A percentile compares a stretch with the other conserved stretches of the same genome.
phyloP scores from a whole-genome alignment of 2,329 filamentous ascomycete genomes.

The Neophaeococcomyces mojaviensis region DNA sequence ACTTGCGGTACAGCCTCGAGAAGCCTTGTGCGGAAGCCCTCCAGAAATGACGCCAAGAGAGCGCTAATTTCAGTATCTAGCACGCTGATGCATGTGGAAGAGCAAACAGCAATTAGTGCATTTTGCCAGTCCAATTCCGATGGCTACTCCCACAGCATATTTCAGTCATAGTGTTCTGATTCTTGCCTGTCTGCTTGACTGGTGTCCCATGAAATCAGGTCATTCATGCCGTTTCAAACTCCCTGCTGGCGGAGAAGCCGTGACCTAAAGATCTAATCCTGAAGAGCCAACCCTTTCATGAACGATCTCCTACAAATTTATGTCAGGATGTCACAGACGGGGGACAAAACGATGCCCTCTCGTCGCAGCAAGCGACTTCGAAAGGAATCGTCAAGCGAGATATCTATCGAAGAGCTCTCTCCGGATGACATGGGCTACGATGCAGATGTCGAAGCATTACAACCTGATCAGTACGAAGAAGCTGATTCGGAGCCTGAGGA shows the following conservation, averaged over 20 bases:
- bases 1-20: neutral
- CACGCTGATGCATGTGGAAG: too few relatives aligned
- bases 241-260: neutral
- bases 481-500: constrained; percentile 21
- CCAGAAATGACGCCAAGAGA: constrained; percentile 1
- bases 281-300: neutral
- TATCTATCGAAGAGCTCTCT: constrained; percentile 24
- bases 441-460: constrained; percentile 27
- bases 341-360: neutral
- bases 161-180: too few relatives aligned
- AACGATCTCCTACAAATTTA: neutral
- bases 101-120: too few relatives aligned
- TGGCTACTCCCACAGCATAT: too few relatives aligned
- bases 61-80: too few relatives aligned
- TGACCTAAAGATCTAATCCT: neutral
- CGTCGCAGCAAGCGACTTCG: constrained; percentile 17
- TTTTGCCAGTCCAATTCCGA: too few relatives aligned
- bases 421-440: constrained; percentile 27
- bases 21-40: constrained; percentile 2
- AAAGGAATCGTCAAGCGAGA: constrained; percentile 20
- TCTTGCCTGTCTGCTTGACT: too few relatives aligned
- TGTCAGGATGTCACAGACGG: neutral
- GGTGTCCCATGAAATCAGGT: too few relatives aligned
- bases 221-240: too few relatives aligned
- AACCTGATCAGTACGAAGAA: constrained; percentile 31